A percentile compares a stretch with the other conserved stretches of the same genome.
Conservation (phyloP, 345 rosid genomes). For the Eucalyptus microcorys region DNA sequence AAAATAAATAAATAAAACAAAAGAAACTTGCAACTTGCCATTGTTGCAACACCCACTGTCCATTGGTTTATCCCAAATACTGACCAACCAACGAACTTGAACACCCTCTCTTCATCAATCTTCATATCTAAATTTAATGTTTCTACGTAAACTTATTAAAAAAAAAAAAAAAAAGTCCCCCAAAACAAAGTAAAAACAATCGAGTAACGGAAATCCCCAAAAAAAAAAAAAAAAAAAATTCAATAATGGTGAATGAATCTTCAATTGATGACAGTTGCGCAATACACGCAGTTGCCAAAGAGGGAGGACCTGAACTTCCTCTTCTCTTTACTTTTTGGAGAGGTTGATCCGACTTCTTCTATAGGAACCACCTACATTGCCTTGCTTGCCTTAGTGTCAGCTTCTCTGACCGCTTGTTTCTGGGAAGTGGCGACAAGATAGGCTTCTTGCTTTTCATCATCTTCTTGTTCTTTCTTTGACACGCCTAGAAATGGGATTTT, state of each 20-base stretch:
- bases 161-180: not conserved
- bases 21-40: not conserved
- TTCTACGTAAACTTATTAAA: not conserved
- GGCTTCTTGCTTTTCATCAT: slow-evolving; percentile 10
- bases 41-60: not conserved
- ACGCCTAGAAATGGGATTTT: slow-evolving; percentile 20
- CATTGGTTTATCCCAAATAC: not conserved
- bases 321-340: slow-evolving; percentile 30
- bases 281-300: slow-evolving; percentile 65
- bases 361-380: slow-evolving; percentile 4
- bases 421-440: not conserved
- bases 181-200: not conserved
- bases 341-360: not conserved
- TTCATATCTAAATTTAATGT: not conserved
- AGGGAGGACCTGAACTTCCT: slow-evolving; percentile 41
- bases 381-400: not conserved
- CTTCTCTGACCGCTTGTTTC: slow-evolving; percentile 3
- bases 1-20: not conserved
- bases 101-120: not conserved
- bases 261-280: slow-evolving; percentile 35
- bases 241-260: not conserved
- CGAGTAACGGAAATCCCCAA: not conserved
- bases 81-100: not conserved
- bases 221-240: too few species aligned
- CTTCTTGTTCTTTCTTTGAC: not conserved